Percentiles rank a stretch among this genome's conserved stretches.
Conservation (phyloP, 2,329 filamentous ascomycete species). For the Verticillium dahliae region DNA sequence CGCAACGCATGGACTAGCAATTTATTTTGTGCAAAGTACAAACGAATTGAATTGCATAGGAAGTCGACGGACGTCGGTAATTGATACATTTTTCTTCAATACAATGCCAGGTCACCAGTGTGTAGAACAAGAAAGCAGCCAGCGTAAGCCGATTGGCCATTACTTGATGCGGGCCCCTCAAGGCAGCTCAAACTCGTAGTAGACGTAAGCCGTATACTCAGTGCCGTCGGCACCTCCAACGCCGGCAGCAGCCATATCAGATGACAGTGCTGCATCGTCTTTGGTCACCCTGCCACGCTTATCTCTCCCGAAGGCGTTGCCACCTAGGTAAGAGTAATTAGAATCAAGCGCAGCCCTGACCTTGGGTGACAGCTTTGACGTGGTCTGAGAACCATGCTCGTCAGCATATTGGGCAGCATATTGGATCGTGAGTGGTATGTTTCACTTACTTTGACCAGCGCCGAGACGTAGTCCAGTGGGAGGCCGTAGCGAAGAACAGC, state of each 20-base stretch:
- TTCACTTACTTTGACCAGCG: conserved; percentile 68
- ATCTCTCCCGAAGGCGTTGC: conserved; percentile 88
- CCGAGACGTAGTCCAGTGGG: conserved; percentile 82
- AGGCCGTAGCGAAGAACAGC: conserved; percentile 94
- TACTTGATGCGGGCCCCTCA: conserved; percentile 9
- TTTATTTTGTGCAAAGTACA: background rate
- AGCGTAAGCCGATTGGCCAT: background rate
- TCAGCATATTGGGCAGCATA: background rate
- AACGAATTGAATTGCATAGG: background rate
- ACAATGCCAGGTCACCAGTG: background rate
- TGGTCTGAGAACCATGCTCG: conserved; percentile 53
- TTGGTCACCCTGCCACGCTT: conserved; percentile 89
- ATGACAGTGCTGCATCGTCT: conserved; percentile 73
- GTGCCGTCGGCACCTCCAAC: conserved; percentile 60
- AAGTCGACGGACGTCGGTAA: background rate
- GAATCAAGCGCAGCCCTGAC: conserved; percentile 72
- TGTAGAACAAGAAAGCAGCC: background rate
- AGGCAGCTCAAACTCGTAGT: conserved; percentile 85
- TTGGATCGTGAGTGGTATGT: background rate
- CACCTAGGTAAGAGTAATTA: conserved; percentile 84
- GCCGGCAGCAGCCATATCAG: conserved; percentile 76
- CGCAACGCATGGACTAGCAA: too few relatives aligned
- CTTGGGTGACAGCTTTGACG: conserved; percentile 74
- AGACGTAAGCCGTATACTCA: conserved; percentile 95
- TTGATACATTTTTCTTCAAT: background rate